phyloP scores from a whole-genome alignment of 2,329 filamentous ascomycete genomes.

The Hypoxylon sp. region DNA sequence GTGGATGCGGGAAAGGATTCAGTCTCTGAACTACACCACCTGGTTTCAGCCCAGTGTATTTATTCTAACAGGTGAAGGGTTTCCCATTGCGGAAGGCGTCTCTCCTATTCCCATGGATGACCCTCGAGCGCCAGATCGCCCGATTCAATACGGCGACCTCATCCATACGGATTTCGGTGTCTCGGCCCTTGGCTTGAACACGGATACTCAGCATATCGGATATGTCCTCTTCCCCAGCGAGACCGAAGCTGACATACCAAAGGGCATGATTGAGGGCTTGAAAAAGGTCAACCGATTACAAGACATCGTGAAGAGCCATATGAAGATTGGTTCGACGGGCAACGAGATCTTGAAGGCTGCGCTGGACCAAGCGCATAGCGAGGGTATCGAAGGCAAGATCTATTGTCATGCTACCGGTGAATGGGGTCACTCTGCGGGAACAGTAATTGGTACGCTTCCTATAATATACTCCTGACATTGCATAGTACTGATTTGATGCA shows the following conservation, averaged over 20 bases:
- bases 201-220: slow-evolving; percentile 60
- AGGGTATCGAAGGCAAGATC: slow-evolving; percentile 57
- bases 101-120: slow-evolving; percentile 31
- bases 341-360: slow-evolving; percentile 55
- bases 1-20: slow-evolving; percentile 60
- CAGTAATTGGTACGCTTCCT: slow-evolving; percentile 52
- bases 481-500: slow-evolving; percentile 35
- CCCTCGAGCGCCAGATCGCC: slow-evolving; percentile 32
- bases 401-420: slow-evolving; percentile 61
- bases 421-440: slow-evolving; percentile 60
- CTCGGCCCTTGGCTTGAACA: slow-evolving; percentile 57
- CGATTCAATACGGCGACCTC: slow-evolving; percentile 56
- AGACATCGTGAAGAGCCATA: slow-evolving; percentile 56
- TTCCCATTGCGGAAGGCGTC: slow-evolving; percentile 40
- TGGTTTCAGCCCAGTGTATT: slow-evolving; percentile 61
- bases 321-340: slow-evolving; percentile 55
- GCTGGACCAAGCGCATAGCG: slow-evolving; percentile 51
- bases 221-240: slow-evolving; percentile 57
- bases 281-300: slow-evolving; percentile 57
- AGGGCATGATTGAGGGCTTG: slow-evolving; percentile 53
- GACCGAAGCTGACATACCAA: slow-evolving; percentile 52
- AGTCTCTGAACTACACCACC: slow-evolving; percentile 59
- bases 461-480: background rate
- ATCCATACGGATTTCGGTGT: slow-evolving; percentile 61
- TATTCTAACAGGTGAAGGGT: slow-evolving; percentile 49